Base-by-base conservation (phyloP, 2,329 filamentous ascomycete species). In the Samsoniella hepiali region DNA sequence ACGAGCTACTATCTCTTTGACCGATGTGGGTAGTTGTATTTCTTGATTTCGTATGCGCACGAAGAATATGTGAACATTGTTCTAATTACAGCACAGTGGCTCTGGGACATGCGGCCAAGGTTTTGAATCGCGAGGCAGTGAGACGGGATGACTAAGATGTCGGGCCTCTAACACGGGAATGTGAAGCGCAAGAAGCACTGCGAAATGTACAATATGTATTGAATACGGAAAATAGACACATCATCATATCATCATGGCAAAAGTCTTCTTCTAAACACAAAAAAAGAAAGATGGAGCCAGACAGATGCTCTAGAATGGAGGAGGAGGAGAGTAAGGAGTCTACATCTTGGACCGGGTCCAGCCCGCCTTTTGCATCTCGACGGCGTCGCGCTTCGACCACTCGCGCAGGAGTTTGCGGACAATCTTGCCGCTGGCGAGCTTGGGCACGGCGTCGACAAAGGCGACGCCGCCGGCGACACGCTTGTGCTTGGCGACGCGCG, bases 391-490 rank as follows among this genome's bases (percentile, higher is more conserved):
- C 73, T 83, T 84, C 7, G 83, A 79, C 83, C 82, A 85, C 50
- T 85, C 82, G 67, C 81, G 79, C 74, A 87, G 75, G 6, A 81
- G 70, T 67, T 84, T 84, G 56, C 83, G 75, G 70, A 82, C 77
- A 58, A 87, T 85, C 76, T 87, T 87, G 9, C 84, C 84, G 64
- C 80, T 82, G 13, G 81, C 79, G 53, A 84, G 72, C 70, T 84
- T 85, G 0, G 84, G 84, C 60, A 87, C 79, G 66, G 82, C 81
- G 56, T 84, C 79, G 7, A 86, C 77, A 65, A 86, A 85, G 32
- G 78, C 74, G 34, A 85, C 77, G 4, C 82, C 82, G 3, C 82
- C 82, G 1, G 75, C 77, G 1, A 85, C 74, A 62, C 76, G 74
- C 68, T 84, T 84, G 67, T 85, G 81, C 69, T 80, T 83, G 45